Conservation (phyloP, 2,329 filamentous ascomycete species). For the Xylariaceae sp. region DNA sequence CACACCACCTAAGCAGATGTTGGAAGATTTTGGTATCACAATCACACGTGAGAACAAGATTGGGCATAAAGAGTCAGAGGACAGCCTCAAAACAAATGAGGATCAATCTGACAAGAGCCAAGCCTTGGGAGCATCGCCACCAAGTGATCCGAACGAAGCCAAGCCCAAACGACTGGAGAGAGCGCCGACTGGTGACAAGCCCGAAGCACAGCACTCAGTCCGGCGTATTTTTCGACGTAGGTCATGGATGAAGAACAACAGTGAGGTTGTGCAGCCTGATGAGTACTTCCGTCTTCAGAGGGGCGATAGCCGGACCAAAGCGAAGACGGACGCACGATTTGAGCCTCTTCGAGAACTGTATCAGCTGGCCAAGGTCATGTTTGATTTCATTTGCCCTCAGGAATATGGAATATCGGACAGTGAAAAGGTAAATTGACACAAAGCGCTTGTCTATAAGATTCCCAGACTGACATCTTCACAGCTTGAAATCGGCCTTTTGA, state of each 20-base stretch:
- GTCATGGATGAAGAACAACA: constrained; percentile 55
- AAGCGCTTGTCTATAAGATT: too few species aligned
- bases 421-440: constrained; percentile 71
- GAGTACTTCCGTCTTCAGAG: constrained; percentile 90
- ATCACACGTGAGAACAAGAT: constrained; percentile 39
- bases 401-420: constrained; percentile 95
- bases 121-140: constrained; percentile 23
- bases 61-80: constrained; percentile 38
- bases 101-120: constrained; percentile 41
- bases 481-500: constrained; percentile 94
- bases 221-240: constrained; percentile 56
- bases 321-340: constrained; percentile 78
- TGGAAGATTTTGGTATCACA: constrained; percentile 59
- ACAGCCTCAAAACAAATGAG: constrained; percentile 34
- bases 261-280: constrained; percentile 56
- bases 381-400: constrained; percentile 97
- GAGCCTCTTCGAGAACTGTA: constrained; percentile 91
- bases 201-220: constrained; percentile 35
- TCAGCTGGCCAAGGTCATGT: constrained; percentile 87
- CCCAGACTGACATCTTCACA: too few species aligned
- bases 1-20: constrained; percentile 74
- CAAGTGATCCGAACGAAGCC: constrained; percentile 25
- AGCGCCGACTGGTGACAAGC: constrained; percentile 27
- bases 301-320: constrained; percentile 68
- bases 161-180: constrained; percentile 24